These are phyloP conservation scores for Gilbertella persicaria DNA, from an alignment of 371 early-diverging fungal genomes.

Conservation along the genomic window DNA sequence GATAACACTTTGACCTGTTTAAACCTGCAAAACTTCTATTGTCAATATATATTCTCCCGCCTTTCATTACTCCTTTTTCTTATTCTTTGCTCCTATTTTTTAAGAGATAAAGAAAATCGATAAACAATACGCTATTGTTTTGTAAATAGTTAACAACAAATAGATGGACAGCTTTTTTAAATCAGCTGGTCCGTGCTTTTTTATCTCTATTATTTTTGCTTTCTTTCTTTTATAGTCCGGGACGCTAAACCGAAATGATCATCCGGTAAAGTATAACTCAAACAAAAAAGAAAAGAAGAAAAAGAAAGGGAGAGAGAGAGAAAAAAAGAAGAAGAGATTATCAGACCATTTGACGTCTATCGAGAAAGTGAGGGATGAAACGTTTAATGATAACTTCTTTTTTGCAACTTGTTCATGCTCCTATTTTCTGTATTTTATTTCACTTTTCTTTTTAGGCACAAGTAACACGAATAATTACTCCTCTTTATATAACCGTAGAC, in stretches of 20 bases:
- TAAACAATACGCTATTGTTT: too few relatives aligned
- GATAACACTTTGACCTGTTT: not conserved
- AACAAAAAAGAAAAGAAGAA: not conserved
- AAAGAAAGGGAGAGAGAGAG: not conserved
- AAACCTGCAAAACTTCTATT: not conserved
- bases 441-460: too few relatives aligned
- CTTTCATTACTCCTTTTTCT: not conserved
- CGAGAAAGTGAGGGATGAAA: conserved; percentile 14
- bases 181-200: conserved; percentile 20
- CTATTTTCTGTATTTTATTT: not conserved
- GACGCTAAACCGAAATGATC: not conserved
- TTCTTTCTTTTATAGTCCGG: not conserved
- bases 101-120: not conserved
- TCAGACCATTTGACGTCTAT: not conserved
- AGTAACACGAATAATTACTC: not conserved
- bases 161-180: conserved; percentile 6
- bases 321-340: not conserved
- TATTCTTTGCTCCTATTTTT: not conserved
- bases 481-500: not conserved
- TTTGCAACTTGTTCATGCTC: not conserved
- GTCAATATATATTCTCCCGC: not conserved
- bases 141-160: too few relatives aligned
- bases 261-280: not conserved
- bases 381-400: not conserved
- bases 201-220: not conserved